Base-by-base conservation (phyloP, 768 basidiomycete genomes). In the Trametes villosa region DNA sequence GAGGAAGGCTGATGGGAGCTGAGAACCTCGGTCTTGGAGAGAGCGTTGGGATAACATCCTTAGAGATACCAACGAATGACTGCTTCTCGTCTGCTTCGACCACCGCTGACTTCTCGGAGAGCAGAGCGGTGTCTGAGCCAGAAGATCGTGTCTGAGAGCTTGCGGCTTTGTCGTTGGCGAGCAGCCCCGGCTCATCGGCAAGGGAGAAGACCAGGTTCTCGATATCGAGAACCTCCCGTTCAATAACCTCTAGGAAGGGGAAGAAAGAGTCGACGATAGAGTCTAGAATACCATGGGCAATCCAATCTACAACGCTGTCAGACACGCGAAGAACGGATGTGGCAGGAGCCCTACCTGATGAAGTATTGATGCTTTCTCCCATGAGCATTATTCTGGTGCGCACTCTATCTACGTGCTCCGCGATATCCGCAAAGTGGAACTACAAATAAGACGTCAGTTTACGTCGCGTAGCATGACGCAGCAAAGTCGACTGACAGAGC, bases 251-350 rank as follows among this genome's bases (percentile, higher is more conserved):
- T 59, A 95, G 77, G 59, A 94, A 81, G 1, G 93, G 93, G 71
- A 94, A 94, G 75, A 96, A 96, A 0, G 92, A 89, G 70, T 98
- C 95, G 22, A 98, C 94, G 53, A 98, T 87, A 1, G 94, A 96
- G 69, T 97, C 96, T 64, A 98, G 77, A 55, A 97, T 81, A 22
- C 88, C 91, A 72, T 98, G 94, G 0, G 93, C 94, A 64, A 98
- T 92, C 93, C 94, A 96, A 70, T 95, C 95, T 94, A 66, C 7
- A 48, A 20, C 27, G 41, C 7, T 31, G 48, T 40, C 13, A 48
- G 34, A 3, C 7, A 17, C 47, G 13, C 24, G 24, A 11, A 49
- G 29, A 2, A 18, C 31, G 12, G 1, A 18, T 18, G 6, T 30
- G 9, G 22, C 11, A n/a, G 3, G 27, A 48, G 17, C 68, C 82